These are phyloP conservation scores for Pezicula neosporulosa DNA, from an alignment of 2,329 filamentous ascomycete genomes.

Conservation along the genomic window DNA sequence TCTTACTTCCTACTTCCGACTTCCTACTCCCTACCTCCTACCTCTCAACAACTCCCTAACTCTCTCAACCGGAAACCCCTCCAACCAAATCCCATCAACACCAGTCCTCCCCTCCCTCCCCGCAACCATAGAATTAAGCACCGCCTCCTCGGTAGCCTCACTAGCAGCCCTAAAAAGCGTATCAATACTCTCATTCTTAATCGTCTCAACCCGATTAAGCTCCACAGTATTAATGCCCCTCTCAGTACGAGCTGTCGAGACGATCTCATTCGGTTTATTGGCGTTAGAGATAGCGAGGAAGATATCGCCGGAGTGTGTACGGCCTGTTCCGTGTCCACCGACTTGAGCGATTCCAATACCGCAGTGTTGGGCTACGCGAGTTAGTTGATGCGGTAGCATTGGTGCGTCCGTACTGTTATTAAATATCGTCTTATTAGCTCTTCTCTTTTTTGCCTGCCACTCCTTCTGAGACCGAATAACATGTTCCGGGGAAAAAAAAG, in stretches of 20 bases:
- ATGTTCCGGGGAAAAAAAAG: too few relatives aligned
- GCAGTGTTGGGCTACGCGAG: slow-evolving; percentile 56
- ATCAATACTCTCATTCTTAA: slow-evolving; percentile 59
- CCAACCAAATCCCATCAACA: slow-evolving; percentile 43
- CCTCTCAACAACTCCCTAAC: slow-evolving; percentile 1
- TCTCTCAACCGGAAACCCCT: slow-evolving; percentile 43
- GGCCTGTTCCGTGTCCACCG: slow-evolving; percentile 50
- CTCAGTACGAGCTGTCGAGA: slow-evolving; percentile 20
- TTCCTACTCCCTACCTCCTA: too few relatives aligned
- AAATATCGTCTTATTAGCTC: too few relatives aligned
- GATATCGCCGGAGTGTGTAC: slow-evolving; percentile 62
- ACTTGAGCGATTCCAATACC: slow-evolving; percentile 57
- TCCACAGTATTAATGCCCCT: slow-evolving; percentile 26
- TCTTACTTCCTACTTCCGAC: too few relatives aligned
- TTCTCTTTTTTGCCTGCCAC: too few relatives aligned
- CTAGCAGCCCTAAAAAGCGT: slow-evolving; percentile 57
- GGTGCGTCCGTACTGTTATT: slow-evolving; percentile 51
- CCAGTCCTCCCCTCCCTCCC: slow-evolving; percentile 59
- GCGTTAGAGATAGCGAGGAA: slow-evolving; percentile 66
- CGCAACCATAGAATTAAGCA: slow-evolving; percentile 57
- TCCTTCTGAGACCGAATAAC: too few relatives aligned
- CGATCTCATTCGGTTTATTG: slow-evolving; percentile 29
- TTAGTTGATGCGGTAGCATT: slow-evolving; percentile 52
- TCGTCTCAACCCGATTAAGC: slow-evolving; percentile 42
- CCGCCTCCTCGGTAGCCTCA: slow-evolving; percentile 62